A percentile compares a stretch with the other conserved stretches of the same genome.
phyloP scores from a whole-genome alignment of 1,284 basidiomycete genomes.

The Apiotrichum veenhuisii region DNA sequence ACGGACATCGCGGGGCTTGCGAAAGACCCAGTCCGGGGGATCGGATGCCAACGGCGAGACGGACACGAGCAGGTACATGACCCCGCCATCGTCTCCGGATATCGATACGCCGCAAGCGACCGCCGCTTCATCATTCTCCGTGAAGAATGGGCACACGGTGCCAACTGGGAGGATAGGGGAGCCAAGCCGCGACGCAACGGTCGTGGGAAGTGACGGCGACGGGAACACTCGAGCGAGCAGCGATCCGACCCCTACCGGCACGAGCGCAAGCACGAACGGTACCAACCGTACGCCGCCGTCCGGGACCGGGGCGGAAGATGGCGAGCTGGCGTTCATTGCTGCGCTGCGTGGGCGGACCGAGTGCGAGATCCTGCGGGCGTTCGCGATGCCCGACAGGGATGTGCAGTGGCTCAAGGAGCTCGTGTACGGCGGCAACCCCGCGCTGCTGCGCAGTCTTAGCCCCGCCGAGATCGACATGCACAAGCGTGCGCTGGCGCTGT shows the following conservation, averaged over 20 bases:
- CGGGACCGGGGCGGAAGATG: neutral
- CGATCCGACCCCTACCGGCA: neutral
- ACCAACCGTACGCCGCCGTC: neutral
- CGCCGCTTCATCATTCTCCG: neutral
- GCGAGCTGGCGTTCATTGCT: neutral
- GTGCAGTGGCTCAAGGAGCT: conserved; percentile 10
- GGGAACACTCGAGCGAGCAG: neutral
- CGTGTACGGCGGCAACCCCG: conserved; percentile 93
- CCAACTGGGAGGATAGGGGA: no score
- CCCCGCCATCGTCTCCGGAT: neutral
- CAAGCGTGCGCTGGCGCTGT: conserved; percentile 55
- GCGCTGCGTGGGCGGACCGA: neutral
- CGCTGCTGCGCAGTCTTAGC: conserved; percentile 94
- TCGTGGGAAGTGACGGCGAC: neutral
- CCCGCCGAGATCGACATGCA: conserved; percentile 96
- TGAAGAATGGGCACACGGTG: no score
- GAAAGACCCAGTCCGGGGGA: neutral
- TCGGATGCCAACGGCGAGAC: neutral
- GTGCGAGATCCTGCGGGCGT: neutral
- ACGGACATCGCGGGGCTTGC: no score
- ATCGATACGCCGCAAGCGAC: neutral
- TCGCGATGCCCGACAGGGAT: conserved; percentile 17
- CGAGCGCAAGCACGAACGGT: neutral
- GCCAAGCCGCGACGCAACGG: no score
- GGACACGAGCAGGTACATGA: neutral